Percentiles rank a stretch among this genome's conserved stretches.
Conservation (phyloP, 768 basidiomycete genomes). For the Naganishia friedmannii region DNA sequence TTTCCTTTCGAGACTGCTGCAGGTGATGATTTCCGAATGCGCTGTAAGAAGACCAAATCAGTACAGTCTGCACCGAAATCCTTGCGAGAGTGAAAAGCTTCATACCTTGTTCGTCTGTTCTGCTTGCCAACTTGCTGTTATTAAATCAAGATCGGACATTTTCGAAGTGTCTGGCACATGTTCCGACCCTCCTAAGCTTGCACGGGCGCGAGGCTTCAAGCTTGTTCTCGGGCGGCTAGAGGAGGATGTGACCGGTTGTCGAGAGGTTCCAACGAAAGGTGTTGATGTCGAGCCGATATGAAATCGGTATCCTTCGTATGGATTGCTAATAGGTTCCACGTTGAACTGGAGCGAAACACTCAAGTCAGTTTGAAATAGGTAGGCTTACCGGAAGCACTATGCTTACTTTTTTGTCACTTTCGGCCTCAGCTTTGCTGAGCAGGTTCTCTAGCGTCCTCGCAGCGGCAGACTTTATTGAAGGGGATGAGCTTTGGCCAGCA, state of each 20-base stretch:
- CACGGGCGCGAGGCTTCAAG: background rate
- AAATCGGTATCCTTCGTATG: conserved; percentile 31
- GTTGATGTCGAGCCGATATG: conserved; percentile 21
- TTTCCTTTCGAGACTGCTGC: background rate
- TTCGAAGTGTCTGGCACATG: background rate
- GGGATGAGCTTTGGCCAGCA: background rate
- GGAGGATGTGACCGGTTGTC: background rate
- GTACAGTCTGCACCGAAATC: background rate
- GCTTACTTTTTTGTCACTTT: conserved; percentile 11
- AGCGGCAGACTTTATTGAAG: conserved; percentile 22
- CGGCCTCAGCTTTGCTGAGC: conserved; percentile 20
- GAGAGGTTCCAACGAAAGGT: background rate
- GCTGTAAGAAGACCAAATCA: background rate
- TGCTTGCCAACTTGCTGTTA: conserved; percentile 22
- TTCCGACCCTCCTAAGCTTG: background rate
- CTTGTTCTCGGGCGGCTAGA: background rate
- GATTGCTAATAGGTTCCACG: conserved; percentile 27
- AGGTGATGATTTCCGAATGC: background rate
- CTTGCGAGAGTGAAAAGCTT: too few species aligned
- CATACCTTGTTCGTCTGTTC: conserved; percentile 27
- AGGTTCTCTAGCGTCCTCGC: conserved; percentile 23
- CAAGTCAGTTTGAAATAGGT: background rate
- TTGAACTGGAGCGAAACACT: background rate
- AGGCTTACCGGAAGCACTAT: background rate
- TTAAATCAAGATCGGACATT: conserved; percentile 30